Conservation (phyloP, 768 basidiomycete species). For the Crassisporium funariophilum region DNA sequence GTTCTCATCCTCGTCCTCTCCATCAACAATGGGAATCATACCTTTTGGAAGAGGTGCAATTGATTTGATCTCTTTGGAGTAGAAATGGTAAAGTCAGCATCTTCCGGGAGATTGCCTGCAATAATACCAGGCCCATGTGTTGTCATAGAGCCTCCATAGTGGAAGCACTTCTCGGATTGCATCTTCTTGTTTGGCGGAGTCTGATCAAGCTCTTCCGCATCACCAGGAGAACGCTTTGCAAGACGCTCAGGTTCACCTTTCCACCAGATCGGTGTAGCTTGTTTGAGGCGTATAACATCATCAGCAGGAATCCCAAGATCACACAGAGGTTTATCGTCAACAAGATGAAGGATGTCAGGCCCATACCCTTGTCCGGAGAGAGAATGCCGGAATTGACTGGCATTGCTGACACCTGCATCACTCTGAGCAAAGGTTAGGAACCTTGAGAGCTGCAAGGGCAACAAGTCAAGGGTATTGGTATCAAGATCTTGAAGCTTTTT, state of each 20-base stretch:
- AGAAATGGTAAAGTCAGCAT: conserved; percentile 2
- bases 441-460: background rate
- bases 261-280: conserved; percentile 1
- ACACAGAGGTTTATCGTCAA: conserved; percentile 1
- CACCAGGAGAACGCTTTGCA: background rate
- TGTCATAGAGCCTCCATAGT: background rate
- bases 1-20: conserved; percentile 3
- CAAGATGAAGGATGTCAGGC: conserved; percentile 7
- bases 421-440: background rate
- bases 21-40: conserved; percentile 2
- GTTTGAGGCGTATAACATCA: background rate
- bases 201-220: background rate
- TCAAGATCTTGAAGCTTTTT: too few species aligned
- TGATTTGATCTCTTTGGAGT: conserved; percentile 3
- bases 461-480: too few species aligned
- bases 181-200: conserved; percentile 2
- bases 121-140: background rate
- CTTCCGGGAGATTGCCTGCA: background rate
- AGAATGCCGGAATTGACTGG: background rate
- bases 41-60: background rate
- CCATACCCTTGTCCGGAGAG: background rate
- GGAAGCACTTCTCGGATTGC: background rate
- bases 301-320: background rate
- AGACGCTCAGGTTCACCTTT: background rate
- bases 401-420: background rate